These are phyloP conservation scores for Candida railenensis DNA, from an alignment of 805 yeast genomes.

Conservation along the genomic window DNA sequence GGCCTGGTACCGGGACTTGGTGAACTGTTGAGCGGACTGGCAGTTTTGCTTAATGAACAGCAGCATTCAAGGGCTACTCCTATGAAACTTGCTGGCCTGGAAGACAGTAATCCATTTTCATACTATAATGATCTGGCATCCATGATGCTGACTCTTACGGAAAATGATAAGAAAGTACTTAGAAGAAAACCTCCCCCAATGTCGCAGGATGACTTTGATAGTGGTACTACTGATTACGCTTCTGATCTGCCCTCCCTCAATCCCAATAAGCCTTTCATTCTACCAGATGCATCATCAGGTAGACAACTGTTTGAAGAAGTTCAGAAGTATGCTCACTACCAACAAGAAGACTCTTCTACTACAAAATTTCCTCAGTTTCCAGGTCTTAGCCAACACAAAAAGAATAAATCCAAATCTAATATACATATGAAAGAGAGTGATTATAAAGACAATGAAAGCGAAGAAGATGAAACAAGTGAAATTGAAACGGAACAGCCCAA, in stretches of 20 bases:
- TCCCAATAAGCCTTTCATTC: conserved; percentile 1
- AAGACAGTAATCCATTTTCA: neutral
- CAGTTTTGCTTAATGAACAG: neutral
- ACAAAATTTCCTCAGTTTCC: conserved; percentile 36
- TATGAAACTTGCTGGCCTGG: neutral
- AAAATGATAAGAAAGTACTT: neutral
- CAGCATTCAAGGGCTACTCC: neutral
- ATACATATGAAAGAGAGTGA: neutral
- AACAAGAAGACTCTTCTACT: neutral
- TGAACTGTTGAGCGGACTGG: neutral
- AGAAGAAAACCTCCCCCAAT: conserved; percentile 5
- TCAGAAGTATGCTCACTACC: neutral
- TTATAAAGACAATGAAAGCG: neutral
- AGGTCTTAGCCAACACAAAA: conserved; percentile 12
- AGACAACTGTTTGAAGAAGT: neutral
- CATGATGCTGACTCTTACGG: neutral
- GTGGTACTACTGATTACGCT: neutral
- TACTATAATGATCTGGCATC: neutral
- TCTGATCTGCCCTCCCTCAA: conserved; percentile 5
- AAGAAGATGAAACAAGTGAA: neutral
- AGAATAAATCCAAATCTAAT: conserved; percentile 3
- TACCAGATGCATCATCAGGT: neutral
- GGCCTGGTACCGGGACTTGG: conserved; percentile 1
- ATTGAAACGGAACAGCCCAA: neutral
- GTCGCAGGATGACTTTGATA: neutral